Conservation (phyloP, 495 filamentous ascomycete species). For the Apodospora peruviana region DNA sequence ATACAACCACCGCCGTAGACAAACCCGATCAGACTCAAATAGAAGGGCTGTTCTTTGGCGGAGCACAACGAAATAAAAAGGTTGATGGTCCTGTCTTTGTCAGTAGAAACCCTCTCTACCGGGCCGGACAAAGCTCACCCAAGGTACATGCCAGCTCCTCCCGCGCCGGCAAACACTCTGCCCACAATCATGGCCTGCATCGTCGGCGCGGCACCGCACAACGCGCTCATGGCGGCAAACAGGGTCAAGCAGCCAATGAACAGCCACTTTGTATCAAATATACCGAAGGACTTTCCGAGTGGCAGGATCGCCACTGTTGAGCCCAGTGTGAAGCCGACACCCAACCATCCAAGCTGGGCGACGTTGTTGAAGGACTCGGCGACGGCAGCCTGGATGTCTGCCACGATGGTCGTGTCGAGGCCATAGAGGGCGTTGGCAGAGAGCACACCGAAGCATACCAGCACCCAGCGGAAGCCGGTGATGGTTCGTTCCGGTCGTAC, state of each 20-base stretch:
- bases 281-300: constrained; percentile 36
- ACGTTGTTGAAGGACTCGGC: not conserved
- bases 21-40: constrained; percentile 38
- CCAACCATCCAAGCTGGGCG: not conserved
- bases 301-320: constrained; percentile 12
- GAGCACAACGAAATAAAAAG: constrained; percentile 38
- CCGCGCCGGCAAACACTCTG: constrained; percentile 33
- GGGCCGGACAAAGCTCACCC: constrained; percentile 37
- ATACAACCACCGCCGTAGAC: constrained; percentile 50
- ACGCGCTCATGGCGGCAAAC: constrained; percentile 47
- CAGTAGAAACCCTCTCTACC: too few relatives aligned
- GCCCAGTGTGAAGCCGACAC: not conserved
- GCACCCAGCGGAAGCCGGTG: not conserved
- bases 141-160: constrained; percentile 49
- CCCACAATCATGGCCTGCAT: constrained; percentile 39
- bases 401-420: not conserved
- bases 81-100: too few relatives aligned
- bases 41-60: constrained; percentile 38
- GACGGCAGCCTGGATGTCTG: not conserved
- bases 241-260: constrained; percentile 43
- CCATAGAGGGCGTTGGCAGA: not conserved
- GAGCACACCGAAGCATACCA: not conserved
- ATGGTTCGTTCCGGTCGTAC: not conserved
- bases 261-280: constrained; percentile 50
- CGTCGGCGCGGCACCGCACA: constrained; percentile 36